phyloP scores from a whole-genome alignment of 2,329 filamentous ascomycete genomes.

The Didymella keratinophila region DNA sequence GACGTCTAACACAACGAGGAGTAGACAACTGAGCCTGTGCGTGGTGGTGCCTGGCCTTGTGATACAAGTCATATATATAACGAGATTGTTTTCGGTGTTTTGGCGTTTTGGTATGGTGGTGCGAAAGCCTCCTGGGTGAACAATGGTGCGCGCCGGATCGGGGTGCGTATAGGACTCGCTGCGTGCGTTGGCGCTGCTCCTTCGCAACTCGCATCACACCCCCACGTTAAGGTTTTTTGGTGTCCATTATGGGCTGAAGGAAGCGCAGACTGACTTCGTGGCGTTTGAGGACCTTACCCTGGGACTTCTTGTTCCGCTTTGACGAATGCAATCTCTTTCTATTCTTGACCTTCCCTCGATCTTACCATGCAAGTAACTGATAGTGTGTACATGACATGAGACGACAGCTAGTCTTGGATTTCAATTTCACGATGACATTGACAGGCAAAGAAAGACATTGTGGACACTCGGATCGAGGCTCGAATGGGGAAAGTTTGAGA shows the following conservation, averaged over 20 bases:
- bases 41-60: slow-evolving; percentile 2
- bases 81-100: background rate
- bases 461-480: background rate
- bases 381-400: background rate
- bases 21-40: slow-evolving; percentile 3
- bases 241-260: no score
- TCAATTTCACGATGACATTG: no score
- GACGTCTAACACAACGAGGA: slow-evolving; percentile 10
- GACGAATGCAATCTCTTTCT: background rate
- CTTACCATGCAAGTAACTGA: background rate
- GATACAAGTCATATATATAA: background rate
- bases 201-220: background rate
- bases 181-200: background rate
- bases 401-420: background rate
- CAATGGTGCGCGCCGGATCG: no score
- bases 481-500: no score
- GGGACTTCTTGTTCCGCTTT: background rate
- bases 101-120: background rate
- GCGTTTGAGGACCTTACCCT: background rate
- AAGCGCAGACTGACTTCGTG: background rate
- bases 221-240: background rate
- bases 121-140: background rate
- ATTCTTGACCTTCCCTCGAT: background rate
- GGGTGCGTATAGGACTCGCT: background rate
- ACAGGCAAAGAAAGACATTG: background rate